Evolutionary conservation across 441 rosid genomes (phyloP), one percentile per base, ranked within the genome.

Genomic region (Omphalea diandra): DNA sequence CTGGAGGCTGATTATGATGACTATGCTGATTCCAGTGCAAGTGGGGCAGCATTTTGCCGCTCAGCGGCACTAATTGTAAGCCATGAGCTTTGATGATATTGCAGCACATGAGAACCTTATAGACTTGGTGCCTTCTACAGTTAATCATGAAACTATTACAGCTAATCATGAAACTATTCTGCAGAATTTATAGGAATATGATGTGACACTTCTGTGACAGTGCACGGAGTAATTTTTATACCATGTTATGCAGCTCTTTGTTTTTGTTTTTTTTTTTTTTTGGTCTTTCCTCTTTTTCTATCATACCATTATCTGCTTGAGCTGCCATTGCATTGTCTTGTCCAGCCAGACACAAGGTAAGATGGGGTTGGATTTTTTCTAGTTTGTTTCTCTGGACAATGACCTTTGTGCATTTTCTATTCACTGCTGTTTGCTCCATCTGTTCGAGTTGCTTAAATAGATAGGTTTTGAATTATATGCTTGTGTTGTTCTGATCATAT

Each of bases 31-130:
- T 79, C 97, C 69, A 94, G 79, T 83, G 88, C 93, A 26, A 94
- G 83, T 26, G 94, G 99, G 56, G 93, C 97, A 69, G 92, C 93
- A 11, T 94, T 94, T 80, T 92, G 86, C 71, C 99, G 99, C 53
- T 94, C 98, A 69, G 97, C 89, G 75, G 98, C 96, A 66, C 67
- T 94, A 31, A 88, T 94, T 44, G 98, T 94, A 85, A 77, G 85
- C 10, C 49, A 49, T 35, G n/a, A 43, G 24, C 22, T 65, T 56
- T 10, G 8, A 56, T 49, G 1, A 43, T 18, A 17, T 10, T 26
- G 7, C 36, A 52, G 31, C 27, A 55, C 29, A 1, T 44, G 36
- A 32, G 32, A 14, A 26, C 55, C 22, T 6, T 49, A 50, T 22
- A 46, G 52, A 22, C 12, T 36, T 17, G 2, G 40, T 29, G 20